phyloP scores from a whole-genome alignment of 768 basidiomycete genomes.

The Amanita polypyramis region DNA sequence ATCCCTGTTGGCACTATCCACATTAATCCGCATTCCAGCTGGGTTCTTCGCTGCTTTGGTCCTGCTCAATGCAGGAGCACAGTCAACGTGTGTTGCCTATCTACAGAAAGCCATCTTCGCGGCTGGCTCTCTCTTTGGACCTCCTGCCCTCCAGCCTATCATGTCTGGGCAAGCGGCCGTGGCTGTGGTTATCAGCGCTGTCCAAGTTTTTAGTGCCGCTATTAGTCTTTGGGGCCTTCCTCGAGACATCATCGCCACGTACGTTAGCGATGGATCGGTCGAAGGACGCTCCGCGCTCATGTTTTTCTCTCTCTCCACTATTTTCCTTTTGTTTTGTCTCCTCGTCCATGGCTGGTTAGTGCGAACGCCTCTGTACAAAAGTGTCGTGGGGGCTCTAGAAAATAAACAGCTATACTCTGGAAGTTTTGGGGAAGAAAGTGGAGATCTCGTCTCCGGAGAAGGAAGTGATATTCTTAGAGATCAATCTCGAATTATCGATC shows the following conservation, averaged over 20 bases:
- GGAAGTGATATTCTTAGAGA: slow-evolving; percentile 12
- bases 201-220: slow-evolving; percentile 60
- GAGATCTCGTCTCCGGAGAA: slow-evolving; percentile 23
- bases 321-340: slow-evolving; percentile 50
- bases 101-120: slow-evolving; percentile 71
- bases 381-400: slow-evolving; percentile 39
- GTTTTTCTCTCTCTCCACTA: slow-evolving; percentile 62
- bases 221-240: slow-evolving; percentile 42
- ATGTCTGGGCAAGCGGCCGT: slow-evolving; percentile 83
- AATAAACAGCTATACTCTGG: slow-evolving; percentile 13
- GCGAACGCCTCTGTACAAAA: slow-evolving; percentile 47
- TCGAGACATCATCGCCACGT: slow-evolving; percentile 15
- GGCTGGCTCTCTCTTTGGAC: slow-evolving; percentile 74
- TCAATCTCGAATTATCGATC: slow-evolving; percentile 30
- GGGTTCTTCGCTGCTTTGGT: slow-evolving; percentile 56
- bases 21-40: slow-evolving; percentile 43
- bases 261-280: slow-evolving; percentile 31
- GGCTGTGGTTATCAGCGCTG: slow-evolving; percentile 68
- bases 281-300: slow-evolving; percentile 62
- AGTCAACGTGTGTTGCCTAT: slow-evolving; percentile 60
- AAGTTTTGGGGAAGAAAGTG: slow-evolving; percentile 20
- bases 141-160: slow-evolving; percentile 57
- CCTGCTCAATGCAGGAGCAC: slow-evolving; percentile 44
- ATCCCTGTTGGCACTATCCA: slow-evolving; percentile 54
- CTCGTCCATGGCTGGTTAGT: slow-evolving; percentile 47